Percentiles rank a stretch among this genome's conserved stretches.
phyloP scores from a whole-genome alignment of 495 filamentous ascomycete genomes.

The Penicillium turbatum region DNA sequence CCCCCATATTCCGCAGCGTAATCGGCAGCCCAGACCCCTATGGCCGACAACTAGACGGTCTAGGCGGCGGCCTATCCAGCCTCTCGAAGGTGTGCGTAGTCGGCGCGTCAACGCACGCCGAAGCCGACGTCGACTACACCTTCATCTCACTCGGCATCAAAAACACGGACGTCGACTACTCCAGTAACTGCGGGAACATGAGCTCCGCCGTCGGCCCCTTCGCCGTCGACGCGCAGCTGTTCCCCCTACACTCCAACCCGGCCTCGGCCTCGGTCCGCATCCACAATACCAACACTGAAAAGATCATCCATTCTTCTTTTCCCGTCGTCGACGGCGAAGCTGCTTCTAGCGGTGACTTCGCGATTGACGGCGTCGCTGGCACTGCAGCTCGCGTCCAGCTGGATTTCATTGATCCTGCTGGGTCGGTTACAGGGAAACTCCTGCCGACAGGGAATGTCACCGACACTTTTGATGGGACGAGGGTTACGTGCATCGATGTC shows the following conservation, averaged over 20 bases:
- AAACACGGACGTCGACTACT: constrained; percentile 55
- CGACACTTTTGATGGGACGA: constrained; percentile 50
- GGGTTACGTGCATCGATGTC: constrained; percentile 59
- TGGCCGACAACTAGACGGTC: constrained; percentile 65
- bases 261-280: constrained; percentile 39
- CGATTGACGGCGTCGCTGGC: constrained; percentile 65
- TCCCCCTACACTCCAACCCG: constrained; percentile 11
- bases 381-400: constrained; percentile 53
- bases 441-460: constrained; percentile 58
- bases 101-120: constrained; percentile 37
- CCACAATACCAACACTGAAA: constrained; percentile 52
- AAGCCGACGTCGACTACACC: constrained; percentile 67
- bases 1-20: constrained; percentile 51
- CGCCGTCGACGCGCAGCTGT: constrained; percentile 53
- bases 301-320: constrained; percentile 47
- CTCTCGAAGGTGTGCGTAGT: constrained; percentile 70
- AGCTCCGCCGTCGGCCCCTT: constrained; percentile 61
- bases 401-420: constrained; percentile 62
- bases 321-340: constrained; percentile 47
- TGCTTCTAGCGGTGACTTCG: constrained; percentile 49
- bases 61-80: constrained; percentile 66
- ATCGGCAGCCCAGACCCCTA: constrained; percentile 68
- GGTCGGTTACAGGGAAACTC: constrained; percentile 60
- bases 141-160: constrained; percentile 65
- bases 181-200: constrained; percentile 76